These are phyloP conservation scores for Pythium monospermum DNA, from an alignment of 352 stramenopile species.

Conservation along the genomic window DNA sequence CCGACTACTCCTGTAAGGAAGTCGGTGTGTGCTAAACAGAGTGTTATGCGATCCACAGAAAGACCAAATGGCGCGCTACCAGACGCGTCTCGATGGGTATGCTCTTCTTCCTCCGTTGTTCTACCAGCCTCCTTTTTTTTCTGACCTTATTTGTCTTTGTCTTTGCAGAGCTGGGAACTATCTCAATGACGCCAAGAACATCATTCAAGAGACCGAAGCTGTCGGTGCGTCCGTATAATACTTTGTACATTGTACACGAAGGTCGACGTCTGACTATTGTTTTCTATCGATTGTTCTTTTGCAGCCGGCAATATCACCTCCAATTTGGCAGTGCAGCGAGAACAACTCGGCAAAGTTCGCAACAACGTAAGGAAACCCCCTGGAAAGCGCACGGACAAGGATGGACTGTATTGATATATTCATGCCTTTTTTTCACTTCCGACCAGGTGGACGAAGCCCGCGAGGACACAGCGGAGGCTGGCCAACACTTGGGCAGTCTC, in stretches of 20 bases:
- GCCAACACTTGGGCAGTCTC: conserved; percentile 65
- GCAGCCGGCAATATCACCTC: conserved; percentile 57
- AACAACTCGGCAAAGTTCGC: conserved; percentile 72
- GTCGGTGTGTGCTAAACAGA: neutral
- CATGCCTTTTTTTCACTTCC: neutral
- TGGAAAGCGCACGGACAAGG: too few relatives aligned
- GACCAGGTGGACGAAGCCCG: conserved; percentile 58
- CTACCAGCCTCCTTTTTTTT: neutral
- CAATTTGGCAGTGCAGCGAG: conserved; percentile 60
- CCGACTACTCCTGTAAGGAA: neutral
- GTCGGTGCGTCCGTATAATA: conserved; percentile 26
- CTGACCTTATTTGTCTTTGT: neutral
- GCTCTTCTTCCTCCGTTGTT: neutral
- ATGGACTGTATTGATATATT: too few relatives aligned
- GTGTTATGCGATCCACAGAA: conserved; percentile 21
- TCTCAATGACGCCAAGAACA: conserved; percentile 55
- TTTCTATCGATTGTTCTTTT: neutral
- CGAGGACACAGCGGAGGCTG: conserved; percentile 66
- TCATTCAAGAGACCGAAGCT: conserved; percentile 66
- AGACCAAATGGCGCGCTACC: conserved; percentile 69
- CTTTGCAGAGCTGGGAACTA: conserved; percentile 59
- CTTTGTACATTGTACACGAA: neutral
- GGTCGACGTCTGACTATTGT: neutral
- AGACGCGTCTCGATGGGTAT: conserved; percentile 63
- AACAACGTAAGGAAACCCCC: conserved; percentile 55